Conservation (phyloP, 495 filamentous ascomycete genomes). For the Trichoderma orchidacearum region DNA sequence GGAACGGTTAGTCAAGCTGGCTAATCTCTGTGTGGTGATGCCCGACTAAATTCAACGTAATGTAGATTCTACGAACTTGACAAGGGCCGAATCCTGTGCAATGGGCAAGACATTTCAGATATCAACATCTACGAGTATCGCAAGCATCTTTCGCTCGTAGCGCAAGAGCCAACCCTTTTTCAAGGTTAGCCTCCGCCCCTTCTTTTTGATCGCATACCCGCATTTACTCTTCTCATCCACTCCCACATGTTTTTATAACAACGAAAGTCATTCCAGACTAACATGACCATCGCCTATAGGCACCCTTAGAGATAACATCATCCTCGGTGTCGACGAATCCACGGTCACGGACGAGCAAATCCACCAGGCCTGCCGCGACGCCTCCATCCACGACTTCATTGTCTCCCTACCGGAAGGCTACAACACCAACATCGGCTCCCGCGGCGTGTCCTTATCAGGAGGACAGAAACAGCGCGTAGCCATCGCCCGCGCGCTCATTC, state of each 20-base stretch:
- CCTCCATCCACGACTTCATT: slow-evolving; percentile 52
- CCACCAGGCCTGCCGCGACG: slow-evolving; percentile 39
- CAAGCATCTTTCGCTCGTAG: slow-evolving; percentile 40
- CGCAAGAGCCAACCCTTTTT: slow-evolving; percentile 46
- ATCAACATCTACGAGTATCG: slow-evolving; percentile 37
- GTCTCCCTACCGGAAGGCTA: slow-evolving; percentile 44
- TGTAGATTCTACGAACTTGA: slow-evolving; percentile 42
- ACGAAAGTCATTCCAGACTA: not conserved
- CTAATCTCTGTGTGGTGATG: too few relatives aligned
- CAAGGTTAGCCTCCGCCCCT: slow-evolving; percentile 4
- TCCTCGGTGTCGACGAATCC: slow-evolving; percentile 29
- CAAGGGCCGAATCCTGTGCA: slow-evolving; percentile 37
- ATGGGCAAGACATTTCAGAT: slow-evolving; percentile 32
- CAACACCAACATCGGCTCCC: slow-evolving; percentile 44
- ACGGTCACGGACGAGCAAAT: slow-evolving; percentile 37
- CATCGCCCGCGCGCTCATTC: slow-evolving; percentile 63
- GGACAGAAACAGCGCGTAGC: slow-evolving; percentile 67
- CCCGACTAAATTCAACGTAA: too few relatives aligned
- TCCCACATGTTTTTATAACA: not conserved
- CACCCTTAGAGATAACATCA: slow-evolving; percentile 45
- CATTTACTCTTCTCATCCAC: not conserved
- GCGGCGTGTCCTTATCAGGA: slow-evolving; percentile 52
- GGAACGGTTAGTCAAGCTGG: slow-evolving; percentile 17
- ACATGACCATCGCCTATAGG: slow-evolving; percentile 26
- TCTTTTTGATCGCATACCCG: too few relatives aligned